These are phyloP conservation scores for Alopecurus myosuroides DNA, from an alignment of 176 grass and related monocot genomes.

Conservation along the genomic window DNA sequence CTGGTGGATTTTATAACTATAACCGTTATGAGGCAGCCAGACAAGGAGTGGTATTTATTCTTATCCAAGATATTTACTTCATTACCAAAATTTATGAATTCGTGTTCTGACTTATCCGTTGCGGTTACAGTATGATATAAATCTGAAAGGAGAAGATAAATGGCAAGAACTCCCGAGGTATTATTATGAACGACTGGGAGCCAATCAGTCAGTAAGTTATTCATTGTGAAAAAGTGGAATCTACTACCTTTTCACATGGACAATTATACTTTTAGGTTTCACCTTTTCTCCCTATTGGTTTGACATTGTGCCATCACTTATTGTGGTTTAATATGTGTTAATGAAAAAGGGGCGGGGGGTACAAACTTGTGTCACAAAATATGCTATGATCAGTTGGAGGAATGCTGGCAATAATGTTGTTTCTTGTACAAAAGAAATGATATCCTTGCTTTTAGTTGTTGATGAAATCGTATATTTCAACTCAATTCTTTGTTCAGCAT, in stretches of 20 bases:
- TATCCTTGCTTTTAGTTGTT: not conserved
- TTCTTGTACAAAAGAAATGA: not conserved
- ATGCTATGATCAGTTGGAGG: not conserved
- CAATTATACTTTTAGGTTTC: not conserved
- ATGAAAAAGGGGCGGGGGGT: not conserved
- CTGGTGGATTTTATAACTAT: slow-evolving; percentile 93
- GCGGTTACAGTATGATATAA: slow-evolving; percentile 87
- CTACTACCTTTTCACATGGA: not conserved
- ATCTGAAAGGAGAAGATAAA: slow-evolving; percentile 98
- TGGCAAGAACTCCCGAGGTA: slow-evolving; percentile 99
- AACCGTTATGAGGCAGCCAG: slow-evolving; percentile 96
- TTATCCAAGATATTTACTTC: not conserved
- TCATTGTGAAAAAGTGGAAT: not conserved
- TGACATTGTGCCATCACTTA: not conserved
- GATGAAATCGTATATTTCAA: not conserved
- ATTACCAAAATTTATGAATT: not conserved
- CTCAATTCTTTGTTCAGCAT: not conserved
- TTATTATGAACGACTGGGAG: slow-evolving; percentile 95
- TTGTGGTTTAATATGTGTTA: not conserved
- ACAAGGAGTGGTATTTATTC: slow-evolving; percentile 82
- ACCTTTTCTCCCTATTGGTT: not conserved
- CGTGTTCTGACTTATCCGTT: slow-evolving; percentile 8
- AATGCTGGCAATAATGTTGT: not conserved
- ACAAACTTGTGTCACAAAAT: not conserved
- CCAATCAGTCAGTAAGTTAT: slow-evolving; percentile 91